phyloP scores from a whole-genome alignment of 495 filamentous ascomycete species.

The Penicillium nucicola region DNA sequence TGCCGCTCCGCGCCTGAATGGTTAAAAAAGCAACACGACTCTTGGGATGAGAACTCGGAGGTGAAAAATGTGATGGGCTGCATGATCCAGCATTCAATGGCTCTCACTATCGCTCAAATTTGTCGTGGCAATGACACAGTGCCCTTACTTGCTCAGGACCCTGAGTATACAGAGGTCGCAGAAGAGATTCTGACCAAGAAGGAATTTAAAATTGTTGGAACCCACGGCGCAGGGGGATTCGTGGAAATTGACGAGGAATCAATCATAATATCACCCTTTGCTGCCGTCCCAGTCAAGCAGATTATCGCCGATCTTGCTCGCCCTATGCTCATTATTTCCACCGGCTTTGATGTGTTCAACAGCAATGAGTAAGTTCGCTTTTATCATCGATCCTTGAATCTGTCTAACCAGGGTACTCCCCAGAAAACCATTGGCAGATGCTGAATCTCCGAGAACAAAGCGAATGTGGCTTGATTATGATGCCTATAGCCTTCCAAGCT shows the following conservation, averaged over 20 bases:
- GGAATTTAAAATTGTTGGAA: slow-evolving; percentile 35
- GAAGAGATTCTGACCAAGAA: slow-evolving; percentile 29
- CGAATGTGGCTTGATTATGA: slow-evolving; percentile 34
- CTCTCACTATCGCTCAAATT: slow-evolving; percentile 31
- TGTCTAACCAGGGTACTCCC: slow-evolving; percentile 20
- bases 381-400: slow-evolving; percentile 22
- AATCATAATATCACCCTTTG: slow-evolving; percentile 32
- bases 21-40: slow-evolving; percentile 25
- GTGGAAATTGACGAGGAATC: slow-evolving; percentile 35
- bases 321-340: slow-evolving; percentile 26
- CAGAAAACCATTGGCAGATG: slow-evolving; percentile 30
- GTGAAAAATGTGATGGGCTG: slow-evolving; percentile 23
- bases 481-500: slow-evolving; percentile 22
- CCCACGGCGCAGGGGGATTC: slow-evolving; percentile 37
- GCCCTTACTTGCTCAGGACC: slow-evolving; percentile 30
- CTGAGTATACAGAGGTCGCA: slow-evolving; percentile 28
- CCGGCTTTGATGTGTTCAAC: slow-evolving; percentile 24
- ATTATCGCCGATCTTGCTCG: slow-evolving; percentile 37
- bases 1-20: slow-evolving; percentile 28
- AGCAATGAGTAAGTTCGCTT: slow-evolving; percentile 27
- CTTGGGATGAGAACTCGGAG: slow-evolving; percentile 26
- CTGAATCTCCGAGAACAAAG: slow-evolving; percentile 36
- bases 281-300: slow-evolving; percentile 29
- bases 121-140: slow-evolving; percentile 23
- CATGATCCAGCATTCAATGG: slow-evolving; percentile 33